Percentiles rank a stretch among this genome's conserved stretches.
Conservation (phyloP, 75 land plant species). For the Gnetum montanum region DNA sequence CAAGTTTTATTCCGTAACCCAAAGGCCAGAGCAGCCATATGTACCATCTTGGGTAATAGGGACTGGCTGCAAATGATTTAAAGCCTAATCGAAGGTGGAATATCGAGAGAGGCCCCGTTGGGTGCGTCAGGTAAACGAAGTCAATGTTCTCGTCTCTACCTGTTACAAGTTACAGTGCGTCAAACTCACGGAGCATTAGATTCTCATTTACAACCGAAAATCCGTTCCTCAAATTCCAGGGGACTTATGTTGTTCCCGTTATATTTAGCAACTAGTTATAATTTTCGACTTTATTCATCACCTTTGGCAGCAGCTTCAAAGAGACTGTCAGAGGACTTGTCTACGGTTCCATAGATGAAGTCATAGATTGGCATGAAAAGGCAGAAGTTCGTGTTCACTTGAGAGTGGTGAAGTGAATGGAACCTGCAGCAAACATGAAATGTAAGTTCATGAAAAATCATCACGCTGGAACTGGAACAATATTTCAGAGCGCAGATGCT, state of each 20-base stretch:
- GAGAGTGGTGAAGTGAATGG: constrained; percentile 86
- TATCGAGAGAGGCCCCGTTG: constrained; percentile 48
- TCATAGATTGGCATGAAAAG: constrained; percentile 91
- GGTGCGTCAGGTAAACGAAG: constrained; percentile 66
- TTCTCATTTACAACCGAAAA: too few relatives aligned
- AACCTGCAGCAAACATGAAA: too few relatives aligned
- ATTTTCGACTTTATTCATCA: too few relatives aligned
- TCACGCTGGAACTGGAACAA: too few relatives aligned
- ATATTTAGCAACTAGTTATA: too few relatives aligned
- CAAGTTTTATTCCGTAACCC: constrained; percentile 20
- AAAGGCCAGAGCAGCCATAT: constrained; percentile 50
- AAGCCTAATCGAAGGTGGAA: constrained; percentile 53
- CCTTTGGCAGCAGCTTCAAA: constrained; percentile 35
- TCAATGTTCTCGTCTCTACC: constrained; percentile 36
- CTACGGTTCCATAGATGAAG: constrained; percentile 59
- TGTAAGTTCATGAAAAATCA: too few relatives aligned
- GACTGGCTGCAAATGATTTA: constrained; percentile 51
- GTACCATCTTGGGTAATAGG: constrained; percentile 44
- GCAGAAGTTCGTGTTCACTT: constrained; percentile 78
- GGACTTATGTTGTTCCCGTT: too few relatives aligned
- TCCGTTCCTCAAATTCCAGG: too few relatives aligned
- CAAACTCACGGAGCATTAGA: too few relatives aligned
- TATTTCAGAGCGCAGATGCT: too few relatives aligned
- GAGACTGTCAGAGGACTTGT: constrained; percentile 41
- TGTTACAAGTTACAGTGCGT: constrained; percentile 7